Percentiles rank a stretch among this genome's conserved stretches.
Evolutionary conservation across 2,329 filamentous ascomycete species (phyloP).

Genomic region (Hypocrella siamensis): DNA sequence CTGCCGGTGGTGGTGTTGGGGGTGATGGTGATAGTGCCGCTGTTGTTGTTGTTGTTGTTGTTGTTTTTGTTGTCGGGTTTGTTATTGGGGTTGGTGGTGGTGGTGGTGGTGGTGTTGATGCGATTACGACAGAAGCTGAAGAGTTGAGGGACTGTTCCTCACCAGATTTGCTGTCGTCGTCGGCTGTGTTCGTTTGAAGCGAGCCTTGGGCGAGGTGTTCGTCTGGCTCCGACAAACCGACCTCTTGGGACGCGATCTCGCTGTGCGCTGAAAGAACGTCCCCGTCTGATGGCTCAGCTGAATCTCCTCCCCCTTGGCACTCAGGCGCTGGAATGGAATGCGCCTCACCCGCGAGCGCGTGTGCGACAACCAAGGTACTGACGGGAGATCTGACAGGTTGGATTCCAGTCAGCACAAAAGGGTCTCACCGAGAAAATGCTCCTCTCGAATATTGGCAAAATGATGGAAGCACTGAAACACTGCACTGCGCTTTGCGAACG

Average conservation of each 20-base stretch:
- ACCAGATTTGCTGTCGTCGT: slow-evolving; percentile 13
- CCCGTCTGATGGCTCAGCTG: slow-evolving; percentile 21
- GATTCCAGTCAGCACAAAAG: slow-evolving; percentile 13
- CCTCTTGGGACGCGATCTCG: slow-evolving; percentile 23
- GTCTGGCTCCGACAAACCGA: slow-evolving; percentile 8
- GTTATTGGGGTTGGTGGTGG: no score
- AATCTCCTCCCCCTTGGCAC: slow-evolving; percentile 23
- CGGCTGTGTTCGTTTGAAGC: slow-evolving; percentile 9
- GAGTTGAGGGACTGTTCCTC: slow-evolving; percentile 11
- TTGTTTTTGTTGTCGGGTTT: slow-evolving; percentile 22
- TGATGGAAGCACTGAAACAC: neutral
- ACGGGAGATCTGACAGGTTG: slow-evolving; percentile 9
- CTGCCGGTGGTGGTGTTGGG: slow-evolving; percentile 27
- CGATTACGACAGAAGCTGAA: no score
- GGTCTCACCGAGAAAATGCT: neutral
- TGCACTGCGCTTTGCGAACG: no score
- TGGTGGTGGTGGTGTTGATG: no score
- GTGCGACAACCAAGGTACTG: slow-evolving; percentile 9
- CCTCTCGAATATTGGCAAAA: neutral
- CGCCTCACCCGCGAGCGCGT: slow-evolving; percentile 10
- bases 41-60: no score
- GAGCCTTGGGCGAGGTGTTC: slow-evolving; percentile 11
- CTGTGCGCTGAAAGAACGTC: slow-evolving; percentile 28
- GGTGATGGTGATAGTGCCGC: no score
- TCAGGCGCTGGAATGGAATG: slow-evolving; percentile 24